phyloP scores from a whole-genome alignment of 1,139 yeast genomes.

The Taphrina pruni region DNA sequence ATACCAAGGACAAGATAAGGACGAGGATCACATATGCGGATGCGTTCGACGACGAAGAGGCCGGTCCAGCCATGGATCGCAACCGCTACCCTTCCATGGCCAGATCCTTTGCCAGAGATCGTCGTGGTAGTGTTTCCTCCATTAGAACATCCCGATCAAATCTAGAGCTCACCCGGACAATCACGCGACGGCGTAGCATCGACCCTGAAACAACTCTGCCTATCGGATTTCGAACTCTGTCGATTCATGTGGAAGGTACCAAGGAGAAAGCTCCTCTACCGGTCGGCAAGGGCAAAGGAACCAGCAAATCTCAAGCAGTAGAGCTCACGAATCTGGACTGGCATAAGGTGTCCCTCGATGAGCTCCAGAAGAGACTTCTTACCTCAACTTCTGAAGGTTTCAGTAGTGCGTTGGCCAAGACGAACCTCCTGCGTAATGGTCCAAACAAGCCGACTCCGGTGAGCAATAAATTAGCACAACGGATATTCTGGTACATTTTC shows the following conservation, averaged over 20 bases:
- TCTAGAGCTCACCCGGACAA: slow-evolving; percentile 19
- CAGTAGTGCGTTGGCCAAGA: slow-evolving; percentile 48
- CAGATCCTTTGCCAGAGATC: slow-evolving; percentile 15
- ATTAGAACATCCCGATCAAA: slow-evolving; percentile 18
- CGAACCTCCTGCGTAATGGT: slow-evolving; percentile 51
- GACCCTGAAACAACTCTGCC: slow-evolving; percentile 42
- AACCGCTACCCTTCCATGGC: slow-evolving; percentile 24
- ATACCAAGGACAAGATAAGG: slow-evolving; percentile 6
- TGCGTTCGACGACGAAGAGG: slow-evolving; percentile 22
- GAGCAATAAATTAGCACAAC: slow-evolving; percentile 22
- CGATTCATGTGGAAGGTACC: slow-evolving; percentile 41
- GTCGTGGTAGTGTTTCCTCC: slow-evolving; percentile 24
- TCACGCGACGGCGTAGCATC: slow-evolving; percentile 30
- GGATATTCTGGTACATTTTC: slow-evolving; percentile 36
- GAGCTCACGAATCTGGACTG: slow-evolving; percentile 50
- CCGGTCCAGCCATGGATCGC: slow-evolving; percentile 22
- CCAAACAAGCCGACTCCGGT: slow-evolving; percentile 48
- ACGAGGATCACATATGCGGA: slow-evolving; percentile 38
- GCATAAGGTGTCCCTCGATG: slow-evolving; percentile 50
- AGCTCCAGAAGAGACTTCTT: slow-evolving; percentile 50
- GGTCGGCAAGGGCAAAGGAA: slow-evolving; percentile 11
- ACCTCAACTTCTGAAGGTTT: slow-evolving; percentile 52
- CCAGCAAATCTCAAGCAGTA: slow-evolving; percentile 21
- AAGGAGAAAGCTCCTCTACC: slow-evolving; percentile 26
- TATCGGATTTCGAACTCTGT: slow-evolving; percentile 42